phyloP scores from a whole-genome alignment of 1,284 basidiomycete genomes.

The Uromyces viciae-fabae region DNA sequence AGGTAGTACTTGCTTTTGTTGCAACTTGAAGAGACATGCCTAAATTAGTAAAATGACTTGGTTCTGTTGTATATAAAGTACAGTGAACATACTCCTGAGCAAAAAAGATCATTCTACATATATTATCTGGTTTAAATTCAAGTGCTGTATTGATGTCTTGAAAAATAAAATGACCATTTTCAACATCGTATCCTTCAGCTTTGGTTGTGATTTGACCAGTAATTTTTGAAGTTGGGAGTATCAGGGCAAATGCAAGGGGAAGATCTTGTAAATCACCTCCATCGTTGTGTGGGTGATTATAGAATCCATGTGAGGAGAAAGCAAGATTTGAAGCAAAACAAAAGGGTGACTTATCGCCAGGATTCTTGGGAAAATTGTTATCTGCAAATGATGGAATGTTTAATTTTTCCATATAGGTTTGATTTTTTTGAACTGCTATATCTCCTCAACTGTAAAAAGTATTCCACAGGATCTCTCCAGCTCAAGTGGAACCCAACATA shows the following conservation, averaged over 20 bases:
- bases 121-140: not conserved
- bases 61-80: not conserved
- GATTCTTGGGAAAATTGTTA: not conserved
- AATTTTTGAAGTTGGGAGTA: not conserved
- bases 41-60: not conserved
- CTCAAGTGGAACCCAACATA: not conserved
- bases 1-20: not conserved
- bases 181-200: not conserved
- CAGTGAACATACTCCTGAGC: slow-evolving; percentile 1
- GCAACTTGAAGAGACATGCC: not conserved
- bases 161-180: slow-evolving; percentile 7
- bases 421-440: not conserved
- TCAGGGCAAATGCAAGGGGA: not conserved
- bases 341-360: not conserved
- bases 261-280: not conserved
- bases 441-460: not conserved
- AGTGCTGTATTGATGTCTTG: not conserved
- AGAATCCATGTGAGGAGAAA: not conserved
- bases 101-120: not conserved
- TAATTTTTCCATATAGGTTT: not conserved
- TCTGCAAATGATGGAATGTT: not conserved
- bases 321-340: not conserved
- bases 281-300: not conserved
- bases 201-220: not conserved
- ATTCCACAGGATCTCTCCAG: not conserved